Conservation (phyloP, 345 rosid species). For the Salix udensis region DNA sequence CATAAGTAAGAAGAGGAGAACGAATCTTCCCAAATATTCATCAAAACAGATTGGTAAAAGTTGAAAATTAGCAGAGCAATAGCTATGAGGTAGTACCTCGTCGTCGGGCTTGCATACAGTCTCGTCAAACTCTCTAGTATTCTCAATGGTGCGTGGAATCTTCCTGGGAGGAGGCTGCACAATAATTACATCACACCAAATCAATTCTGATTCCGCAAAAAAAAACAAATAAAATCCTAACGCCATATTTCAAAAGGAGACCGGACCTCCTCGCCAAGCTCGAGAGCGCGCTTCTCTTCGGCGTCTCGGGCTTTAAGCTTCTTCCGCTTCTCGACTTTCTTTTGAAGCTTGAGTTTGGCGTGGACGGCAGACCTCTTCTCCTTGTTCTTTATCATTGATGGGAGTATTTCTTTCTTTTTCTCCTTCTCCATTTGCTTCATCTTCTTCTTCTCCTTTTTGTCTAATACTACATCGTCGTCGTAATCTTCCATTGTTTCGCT, state of each 20-base stretch:
- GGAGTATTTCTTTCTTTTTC: slow-evolving; percentile 50
- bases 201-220: neutral
- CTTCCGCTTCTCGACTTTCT: slow-evolving; percentile 88
- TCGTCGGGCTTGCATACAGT: slow-evolving; percentile 89
- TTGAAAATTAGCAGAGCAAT: neutral
- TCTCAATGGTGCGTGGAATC: slow-evolving; percentile 83
- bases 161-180: slow-evolving; percentile 66
- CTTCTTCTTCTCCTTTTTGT: slow-evolving; percentile 25
- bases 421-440: slow-evolving; percentile 8
- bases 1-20: neutral
- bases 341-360: slow-evolving; percentile 72
- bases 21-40: neutral
- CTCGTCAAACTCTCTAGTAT: slow-evolving; percentile 83
- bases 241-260: neutral
- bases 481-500: neutral
- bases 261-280: slow-evolving; percentile 89
- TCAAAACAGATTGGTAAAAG: no score
- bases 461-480: neutral
- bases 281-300: slow-evolving; percentile 68
- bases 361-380: slow-evolving; percentile 79
- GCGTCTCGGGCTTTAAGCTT: slow-evolving; percentile 74
- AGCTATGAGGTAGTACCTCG: slow-evolving; percentile 46
- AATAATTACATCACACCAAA: neutral
- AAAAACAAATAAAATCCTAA: neutral
- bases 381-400: slow-evolving; percentile 88